Base-by-base conservation (phyloP, 495 filamentous ascomycete genomes). In the Aspergillus asperescens region DNA sequence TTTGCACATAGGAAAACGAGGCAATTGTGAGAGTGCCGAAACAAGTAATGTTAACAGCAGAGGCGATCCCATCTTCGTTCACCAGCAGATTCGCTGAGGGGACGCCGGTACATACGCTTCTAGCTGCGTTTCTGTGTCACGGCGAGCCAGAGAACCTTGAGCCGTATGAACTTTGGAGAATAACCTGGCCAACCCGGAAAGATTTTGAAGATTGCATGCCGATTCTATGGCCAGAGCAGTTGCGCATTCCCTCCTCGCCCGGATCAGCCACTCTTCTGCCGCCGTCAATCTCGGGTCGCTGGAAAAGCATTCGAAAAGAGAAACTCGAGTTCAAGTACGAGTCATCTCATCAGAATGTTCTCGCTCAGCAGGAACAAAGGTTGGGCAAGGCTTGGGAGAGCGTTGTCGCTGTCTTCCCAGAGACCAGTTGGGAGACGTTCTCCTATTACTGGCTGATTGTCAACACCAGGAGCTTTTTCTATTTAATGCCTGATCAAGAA, bases 401-500 rank as follows among this genome's bases (percentile, higher is more conserved):
- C 24, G 79, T 85, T 1, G 62, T 66, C 10, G 51, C 66, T 18
- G 75, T 79, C 1, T 83, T 82, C 45, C 79, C 79, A 1, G 58
- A 72, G 12, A 68, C 82, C 1, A 59, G 75, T 8, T 75, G 77
- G 57, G 69, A 76, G 1, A 60, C 63, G 7, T 92, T 85, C 64
- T 72, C 75, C 4, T 86, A 92, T 65, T 69, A 81, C 55, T 96
- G 90, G 90, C 74, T 86, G 12, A 79, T 89, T 47, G 82, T 92
- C 39, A 94, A 94, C 59, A 90, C 89, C 3, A 79, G 90, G 44
- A 86, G 83, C 25, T 90, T 96, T 62, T 92, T 86, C 62, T 87
- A 81, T 69, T 69, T 80, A n/a, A 73, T 70, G 16, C 69, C 74
- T 1, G 71, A 65, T 4, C 65, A 73, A 40, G 77, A 83, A 48